Percentiles rank a stretch among this genome's conserved stretches.
Evolutionary conservation across 768 basidiomycete genomes (phyloP).

Genomic region (Paxillus ammoniavirescens): DNA sequence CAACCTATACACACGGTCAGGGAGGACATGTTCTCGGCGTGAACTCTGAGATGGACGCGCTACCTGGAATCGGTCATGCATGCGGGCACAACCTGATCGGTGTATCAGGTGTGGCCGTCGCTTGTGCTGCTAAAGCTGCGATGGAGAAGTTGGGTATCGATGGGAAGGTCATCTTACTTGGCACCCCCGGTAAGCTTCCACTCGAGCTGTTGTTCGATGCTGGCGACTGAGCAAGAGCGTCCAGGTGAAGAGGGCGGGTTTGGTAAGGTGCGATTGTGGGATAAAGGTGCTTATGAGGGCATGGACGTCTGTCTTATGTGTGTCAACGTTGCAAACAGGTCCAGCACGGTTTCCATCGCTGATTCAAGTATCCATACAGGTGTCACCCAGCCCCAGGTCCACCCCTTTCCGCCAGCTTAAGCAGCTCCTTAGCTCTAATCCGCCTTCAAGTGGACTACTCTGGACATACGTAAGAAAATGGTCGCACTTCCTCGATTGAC

Average conservation of each 20-base stretch:
- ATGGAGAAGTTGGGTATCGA: conserved; percentile 60
- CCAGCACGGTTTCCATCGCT: neutral
- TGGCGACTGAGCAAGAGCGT: neutral
- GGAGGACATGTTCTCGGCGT: conserved; percentile 74
- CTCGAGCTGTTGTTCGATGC: neutral
- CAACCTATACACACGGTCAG: conserved; percentile 58
- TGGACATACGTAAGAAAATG: conserved; percentile 62
- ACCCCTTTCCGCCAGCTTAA: conserved; percentile 62
- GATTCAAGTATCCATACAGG: conserved; percentile 37
- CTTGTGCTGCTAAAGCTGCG: conserved; percentile 63
- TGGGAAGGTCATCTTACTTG: conserved; percentile 69
- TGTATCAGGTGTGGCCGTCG: conserved; percentile 70
- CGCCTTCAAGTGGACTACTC: conserved; percentile 60
- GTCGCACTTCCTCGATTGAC: neutral
- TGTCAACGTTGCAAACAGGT: conserved; percentile 6
- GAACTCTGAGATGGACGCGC: conserved; percentile 80
- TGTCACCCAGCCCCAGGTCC: conserved; percentile 84
- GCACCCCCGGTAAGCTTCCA: conserved; percentile 62
- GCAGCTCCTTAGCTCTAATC: conserved; percentile 61
- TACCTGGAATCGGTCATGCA: conserved; percentile 61
- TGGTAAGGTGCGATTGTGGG: conserved; percentile 70
- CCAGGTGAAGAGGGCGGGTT: conserved; percentile 77
- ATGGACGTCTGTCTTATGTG: conserved; percentile 81
- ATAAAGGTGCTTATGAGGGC: conserved; percentile 68
- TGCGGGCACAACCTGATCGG: conserved; percentile 87